phyloP scores from a whole-genome alignment of 2,329 filamentous ascomycete genomes.

The Colletotrichum sp. region DNA sequence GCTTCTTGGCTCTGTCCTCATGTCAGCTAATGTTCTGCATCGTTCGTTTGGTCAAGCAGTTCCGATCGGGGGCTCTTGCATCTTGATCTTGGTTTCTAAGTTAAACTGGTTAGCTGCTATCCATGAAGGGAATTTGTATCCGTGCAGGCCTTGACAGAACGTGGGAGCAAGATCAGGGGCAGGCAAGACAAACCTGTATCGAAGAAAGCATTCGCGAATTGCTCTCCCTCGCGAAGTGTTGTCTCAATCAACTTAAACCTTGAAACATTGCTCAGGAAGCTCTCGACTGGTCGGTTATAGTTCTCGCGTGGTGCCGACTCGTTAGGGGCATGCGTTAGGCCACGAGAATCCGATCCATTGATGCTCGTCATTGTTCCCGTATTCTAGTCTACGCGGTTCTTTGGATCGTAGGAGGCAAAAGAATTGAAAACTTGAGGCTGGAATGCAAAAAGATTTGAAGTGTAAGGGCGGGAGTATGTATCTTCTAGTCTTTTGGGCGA shows the following conservation, averaged over 20 bases:
- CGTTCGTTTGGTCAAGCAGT: no score
- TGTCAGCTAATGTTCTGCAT: not conserved
- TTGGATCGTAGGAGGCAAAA: not conserved
- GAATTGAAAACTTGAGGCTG: not conserved
- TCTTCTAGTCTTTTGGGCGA: not conserved
- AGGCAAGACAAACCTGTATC: slow-evolving; percentile 54
- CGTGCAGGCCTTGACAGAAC: no score
- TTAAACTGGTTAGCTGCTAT: not conserved
- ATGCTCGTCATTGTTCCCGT: not conserved
- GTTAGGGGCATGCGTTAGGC: not conserved
- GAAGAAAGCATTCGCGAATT: slow-evolving; percentile 80
- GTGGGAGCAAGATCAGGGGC: not conserved
- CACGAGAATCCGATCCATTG: not conserved
- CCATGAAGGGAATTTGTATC: no score
- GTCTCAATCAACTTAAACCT: slow-evolving; percentile 77
- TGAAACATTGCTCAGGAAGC: slow-evolving; percentile 72
- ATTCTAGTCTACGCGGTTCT: not conserved
- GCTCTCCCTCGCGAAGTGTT: slow-evolving; percentile 82
- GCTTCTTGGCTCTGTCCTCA: slow-evolving; percentile 32
- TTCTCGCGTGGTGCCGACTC: not conserved
- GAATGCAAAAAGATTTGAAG: not conserved
- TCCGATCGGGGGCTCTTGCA: slow-evolving; percentile 32
- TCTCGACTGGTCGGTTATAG: slow-evolving; percentile 64
- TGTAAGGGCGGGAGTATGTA: not conserved
- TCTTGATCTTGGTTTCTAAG: slow-evolving; percentile 70